A percentile compares a stretch with the other conserved stretches of the same genome.
phyloP scores from a whole-genome alignment of 345 rosid species.

The Moricandia moricandioides region DNA sequence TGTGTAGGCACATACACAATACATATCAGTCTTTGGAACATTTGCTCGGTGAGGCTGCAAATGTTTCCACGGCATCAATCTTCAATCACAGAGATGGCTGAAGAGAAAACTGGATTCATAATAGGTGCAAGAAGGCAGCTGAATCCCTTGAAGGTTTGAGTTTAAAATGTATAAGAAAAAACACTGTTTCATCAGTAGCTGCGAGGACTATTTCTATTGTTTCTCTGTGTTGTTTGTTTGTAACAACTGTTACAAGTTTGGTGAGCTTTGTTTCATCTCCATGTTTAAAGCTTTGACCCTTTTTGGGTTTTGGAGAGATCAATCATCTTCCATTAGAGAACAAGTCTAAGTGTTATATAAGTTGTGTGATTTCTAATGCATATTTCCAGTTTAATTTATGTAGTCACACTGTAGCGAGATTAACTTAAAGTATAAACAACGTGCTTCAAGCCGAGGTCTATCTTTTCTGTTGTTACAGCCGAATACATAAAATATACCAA shows the following conservation, averaged over 20 bases:
- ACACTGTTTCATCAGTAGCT: constrained; percentile 25
- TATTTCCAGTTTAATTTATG: neutral
- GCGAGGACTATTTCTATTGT: neutral
- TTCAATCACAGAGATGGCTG: constrained; percentile 9
- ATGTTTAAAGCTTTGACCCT: constrained; percentile 10
- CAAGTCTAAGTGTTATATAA: neutral
- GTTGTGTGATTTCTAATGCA: neutral
- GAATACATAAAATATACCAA: neutral
- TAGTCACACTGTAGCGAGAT: neutral
- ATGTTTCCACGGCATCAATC: constrained; percentile 12
- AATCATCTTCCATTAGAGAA: constrained; percentile 12
- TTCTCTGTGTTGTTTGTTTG: constrained; percentile 28
- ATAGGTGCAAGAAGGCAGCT: constrained; percentile 4
- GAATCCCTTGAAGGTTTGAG: constrained; percentile 16
- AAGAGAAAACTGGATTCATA: neutral
- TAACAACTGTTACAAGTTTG: constrained; percentile 19
- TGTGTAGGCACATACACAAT: constrained; percentile 21
- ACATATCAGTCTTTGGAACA: neutral
- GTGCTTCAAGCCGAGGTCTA: neutral
- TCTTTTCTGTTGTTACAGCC: neutral
- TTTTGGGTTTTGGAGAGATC: constrained; percentile 14
- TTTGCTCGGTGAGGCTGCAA: constrained; percentile 3
- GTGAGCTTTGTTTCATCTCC: constrained; percentile 27
- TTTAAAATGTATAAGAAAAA: constrained; percentile 17
- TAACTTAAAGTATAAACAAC: neutral